phyloP scores from a whole-genome alignment of 345 rosid genomes.

The Murraya paniculata region DNA sequence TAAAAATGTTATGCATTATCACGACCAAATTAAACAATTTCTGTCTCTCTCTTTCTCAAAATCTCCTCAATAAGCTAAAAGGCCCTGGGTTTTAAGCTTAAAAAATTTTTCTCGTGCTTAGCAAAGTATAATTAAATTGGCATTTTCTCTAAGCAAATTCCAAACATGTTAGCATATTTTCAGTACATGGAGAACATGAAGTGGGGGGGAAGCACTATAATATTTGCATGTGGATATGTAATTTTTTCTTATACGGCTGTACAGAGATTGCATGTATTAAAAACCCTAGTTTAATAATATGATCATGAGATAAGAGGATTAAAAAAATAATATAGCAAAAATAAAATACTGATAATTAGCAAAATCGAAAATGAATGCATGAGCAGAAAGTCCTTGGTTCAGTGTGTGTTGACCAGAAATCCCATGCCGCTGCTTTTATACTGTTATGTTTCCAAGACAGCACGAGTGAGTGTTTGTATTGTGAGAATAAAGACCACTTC shows the following conservation, averaged over 20 bases:
- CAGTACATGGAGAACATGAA: slow-evolving; percentile 27
- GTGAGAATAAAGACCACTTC: slow-evolving; percentile 22
- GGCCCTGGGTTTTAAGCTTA: slow-evolving; percentile 7
- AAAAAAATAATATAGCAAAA: background rate
- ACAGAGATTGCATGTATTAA: background rate
- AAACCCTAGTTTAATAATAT: background rate
- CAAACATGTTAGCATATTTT: slow-evolving; percentile 27
- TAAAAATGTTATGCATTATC: background rate
- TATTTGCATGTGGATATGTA: slow-evolving; percentile 27
- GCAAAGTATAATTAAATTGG: slow-evolving; percentile 4
- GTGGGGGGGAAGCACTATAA: slow-evolving; percentile 40
- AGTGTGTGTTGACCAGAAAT: slow-evolving; percentile 18
- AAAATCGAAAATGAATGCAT: background rate
- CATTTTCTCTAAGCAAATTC: slow-evolving; percentile 17
- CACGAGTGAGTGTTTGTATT: slow-evolving; percentile 34
- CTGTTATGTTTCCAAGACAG: slow-evolving; percentile 39
- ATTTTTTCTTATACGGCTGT: background rate
- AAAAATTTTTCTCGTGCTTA: slow-evolving; percentile 9
- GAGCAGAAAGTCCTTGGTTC: slow-evolving; percentile 6
- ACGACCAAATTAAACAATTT: background rate
- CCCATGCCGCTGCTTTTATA: slow-evolving; percentile 8
- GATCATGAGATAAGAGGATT: background rate
- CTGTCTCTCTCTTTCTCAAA: background rate
- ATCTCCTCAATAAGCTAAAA: slow-evolving; percentile 13
- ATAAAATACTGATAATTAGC: background rate